phyloP scores from a whole-genome alignment of 1,284 basidiomycete species.

The Trichosporon sp. region DNA sequence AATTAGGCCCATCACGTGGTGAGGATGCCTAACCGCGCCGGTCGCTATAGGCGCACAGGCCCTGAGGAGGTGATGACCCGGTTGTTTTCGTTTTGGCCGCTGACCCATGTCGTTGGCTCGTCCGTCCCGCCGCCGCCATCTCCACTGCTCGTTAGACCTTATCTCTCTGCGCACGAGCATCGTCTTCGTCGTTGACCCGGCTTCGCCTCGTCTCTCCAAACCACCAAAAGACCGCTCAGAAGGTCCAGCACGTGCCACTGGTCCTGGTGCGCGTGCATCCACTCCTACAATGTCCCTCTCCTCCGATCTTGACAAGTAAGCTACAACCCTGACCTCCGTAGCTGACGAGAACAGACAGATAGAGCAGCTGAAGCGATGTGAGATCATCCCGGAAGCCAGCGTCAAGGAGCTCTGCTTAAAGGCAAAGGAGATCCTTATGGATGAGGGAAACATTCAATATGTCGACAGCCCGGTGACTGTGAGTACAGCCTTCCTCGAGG shows the following conservation, averaged over 20 bases:
- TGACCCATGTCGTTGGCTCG: neutral
- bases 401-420: slow-evolving; percentile 91
- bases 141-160: neutral
- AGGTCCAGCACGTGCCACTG: neutral
- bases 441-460: slow-evolving; percentile 94
- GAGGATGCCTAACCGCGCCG: neutral
- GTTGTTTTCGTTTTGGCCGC: neutral
- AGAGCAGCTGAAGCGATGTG: slow-evolving; percentile 80
- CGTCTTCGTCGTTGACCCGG: neutral
- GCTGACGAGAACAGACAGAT: slow-evolving; percentile 56
- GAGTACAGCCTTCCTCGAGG: slow-evolving; percentile 29
- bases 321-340: neutral
- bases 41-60: neutral
- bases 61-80: neutral
- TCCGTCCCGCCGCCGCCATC: neutral
- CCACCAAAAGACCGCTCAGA: neutral
- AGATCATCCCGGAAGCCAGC: slow-evolving; percentile 85
- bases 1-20: neutral
- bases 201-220: neutral
- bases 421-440: slow-evolving; percentile 91
- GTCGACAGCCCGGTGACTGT: slow-evolving; percentile 96
- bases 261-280: neutral
- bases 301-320: slow-evolving; percentile 41
- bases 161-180: neutral
- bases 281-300: slow-evolving; percentile 31